Conservation (phyloP, 352 stramenopile genomes). For the Phytophthora kernoviae region DNA sequence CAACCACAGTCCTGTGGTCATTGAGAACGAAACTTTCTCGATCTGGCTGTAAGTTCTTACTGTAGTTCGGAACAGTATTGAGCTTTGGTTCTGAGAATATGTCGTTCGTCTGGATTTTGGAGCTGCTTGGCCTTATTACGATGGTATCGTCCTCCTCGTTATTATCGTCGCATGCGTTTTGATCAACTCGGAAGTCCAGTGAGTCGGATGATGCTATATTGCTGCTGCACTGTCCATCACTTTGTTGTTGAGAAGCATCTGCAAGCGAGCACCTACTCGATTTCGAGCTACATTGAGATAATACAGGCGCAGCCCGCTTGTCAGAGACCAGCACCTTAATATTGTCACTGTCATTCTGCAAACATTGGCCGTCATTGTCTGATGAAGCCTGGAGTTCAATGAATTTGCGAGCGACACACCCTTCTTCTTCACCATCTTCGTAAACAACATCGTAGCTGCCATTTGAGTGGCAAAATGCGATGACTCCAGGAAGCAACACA, state of each 20-base stretch:
- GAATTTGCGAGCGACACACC: constrained; percentile 22
- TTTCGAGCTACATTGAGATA: no score
- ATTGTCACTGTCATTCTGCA: not conserved
- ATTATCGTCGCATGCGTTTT: not conserved
- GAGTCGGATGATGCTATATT: not conserved
- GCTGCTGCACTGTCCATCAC: not conserved
- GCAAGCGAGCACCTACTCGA: not conserved
- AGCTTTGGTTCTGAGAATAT: not conserved
- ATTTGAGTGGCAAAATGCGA: constrained; percentile 18
- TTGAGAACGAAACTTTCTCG: not conserved
- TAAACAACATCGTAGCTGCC: constrained; percentile 29
- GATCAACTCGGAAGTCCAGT: not conserved
- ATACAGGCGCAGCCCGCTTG: not conserved
- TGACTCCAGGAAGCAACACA: constrained; percentile 10
- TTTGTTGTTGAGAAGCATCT: not conserved
- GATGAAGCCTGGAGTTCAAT: constrained; percentile 18
- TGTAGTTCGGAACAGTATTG: not conserved
- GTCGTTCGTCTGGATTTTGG: not conserved
- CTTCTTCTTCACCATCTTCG: constrained; percentile 37
- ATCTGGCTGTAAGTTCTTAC: not conserved
- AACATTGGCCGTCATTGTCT: not conserved
- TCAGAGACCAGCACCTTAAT: not conserved
- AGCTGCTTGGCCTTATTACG: no score
- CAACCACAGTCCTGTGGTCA: not conserved
- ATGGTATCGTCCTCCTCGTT: not conserved